Conservation (phyloP, 257 asterid species). For the Solanum corneliomulleri region DNA sequence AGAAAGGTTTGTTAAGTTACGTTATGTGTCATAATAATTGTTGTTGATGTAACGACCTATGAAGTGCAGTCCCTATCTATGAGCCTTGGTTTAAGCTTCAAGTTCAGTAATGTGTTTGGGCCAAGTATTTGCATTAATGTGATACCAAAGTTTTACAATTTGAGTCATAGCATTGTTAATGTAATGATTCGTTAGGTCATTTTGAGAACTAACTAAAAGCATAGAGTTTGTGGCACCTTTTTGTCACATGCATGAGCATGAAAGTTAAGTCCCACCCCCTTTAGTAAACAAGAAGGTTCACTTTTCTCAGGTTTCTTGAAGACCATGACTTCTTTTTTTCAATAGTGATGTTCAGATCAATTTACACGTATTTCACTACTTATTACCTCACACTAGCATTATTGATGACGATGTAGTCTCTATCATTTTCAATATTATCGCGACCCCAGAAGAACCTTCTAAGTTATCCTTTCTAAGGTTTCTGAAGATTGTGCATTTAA, state of each 20-base stretch:
- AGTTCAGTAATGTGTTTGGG: not conserved
- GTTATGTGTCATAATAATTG: not conserved
- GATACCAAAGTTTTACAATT: not conserved
- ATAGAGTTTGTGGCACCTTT: not conserved
- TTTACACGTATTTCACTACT: fast-evolving
- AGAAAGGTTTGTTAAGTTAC: not conserved
- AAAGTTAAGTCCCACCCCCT: not conserved
- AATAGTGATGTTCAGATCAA: not conserved
- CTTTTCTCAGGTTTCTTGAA: not conserved
- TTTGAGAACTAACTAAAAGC: not conserved
- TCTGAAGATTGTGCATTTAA: not conserved
- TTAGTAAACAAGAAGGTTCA: not conserved
- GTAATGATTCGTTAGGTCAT: not conserved
- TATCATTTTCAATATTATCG: not conserved
- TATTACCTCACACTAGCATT: not conserved
- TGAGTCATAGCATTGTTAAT: not conserved
- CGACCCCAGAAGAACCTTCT: not conserved
- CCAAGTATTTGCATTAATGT: not conserved
- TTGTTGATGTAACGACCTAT: not conserved
- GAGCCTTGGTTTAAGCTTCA: not conserved
- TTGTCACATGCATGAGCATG: not conserved
- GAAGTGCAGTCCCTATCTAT: not conserved
- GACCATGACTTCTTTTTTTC: not conserved
- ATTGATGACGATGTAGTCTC: not conserved
- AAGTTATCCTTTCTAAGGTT: not conserved